These are phyloP conservation scores for Tillandsia fasciculata DNA, from an alignment of 176 grass and related monocot species.

Conservation along the genomic window DNA sequence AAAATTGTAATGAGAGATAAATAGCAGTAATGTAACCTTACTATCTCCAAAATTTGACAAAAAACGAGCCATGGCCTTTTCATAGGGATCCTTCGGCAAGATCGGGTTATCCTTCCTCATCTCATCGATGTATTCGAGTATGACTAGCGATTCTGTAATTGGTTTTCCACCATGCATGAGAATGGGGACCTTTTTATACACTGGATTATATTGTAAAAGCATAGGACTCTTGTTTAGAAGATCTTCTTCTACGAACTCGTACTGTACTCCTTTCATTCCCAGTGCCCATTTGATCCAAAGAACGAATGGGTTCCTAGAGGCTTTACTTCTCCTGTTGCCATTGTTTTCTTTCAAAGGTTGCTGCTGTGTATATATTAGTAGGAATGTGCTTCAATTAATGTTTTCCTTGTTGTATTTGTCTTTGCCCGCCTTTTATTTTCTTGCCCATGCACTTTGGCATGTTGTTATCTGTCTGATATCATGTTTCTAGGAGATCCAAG, in stretches of 20 bases:
- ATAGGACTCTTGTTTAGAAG: constrained; percentile 25
- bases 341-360: background rate
- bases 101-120: constrained; percentile 18
- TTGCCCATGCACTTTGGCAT: too few species aligned
- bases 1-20: background rate
- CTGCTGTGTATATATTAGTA: background rate
- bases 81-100: constrained; percentile 25
- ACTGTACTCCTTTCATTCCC: constrained; percentile 27
- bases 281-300: constrained; percentile 36
- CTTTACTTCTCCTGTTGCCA: constrained; percentile 17
- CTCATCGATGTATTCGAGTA: constrained; percentile 41
- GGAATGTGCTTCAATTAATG: background rate
- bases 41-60: constrained; percentile 13
- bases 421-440: background rate
- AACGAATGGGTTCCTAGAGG: constrained; percentile 28
- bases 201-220: constrained; percentile 32
- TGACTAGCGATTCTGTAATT: constrained; percentile 28
- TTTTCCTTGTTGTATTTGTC: background rate
- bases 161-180: constrained; percentile 27
- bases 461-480: too few species aligned
- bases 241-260: constrained; percentile 36
- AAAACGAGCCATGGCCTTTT: constrained; percentile 29
- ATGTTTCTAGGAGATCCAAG: too few species aligned
- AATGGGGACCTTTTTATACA: constrained; percentile 38
- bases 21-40: background rate